phyloP scores from a whole-genome alignment of 768 basidiomycete genomes.

The Collybia sp. region DNA sequence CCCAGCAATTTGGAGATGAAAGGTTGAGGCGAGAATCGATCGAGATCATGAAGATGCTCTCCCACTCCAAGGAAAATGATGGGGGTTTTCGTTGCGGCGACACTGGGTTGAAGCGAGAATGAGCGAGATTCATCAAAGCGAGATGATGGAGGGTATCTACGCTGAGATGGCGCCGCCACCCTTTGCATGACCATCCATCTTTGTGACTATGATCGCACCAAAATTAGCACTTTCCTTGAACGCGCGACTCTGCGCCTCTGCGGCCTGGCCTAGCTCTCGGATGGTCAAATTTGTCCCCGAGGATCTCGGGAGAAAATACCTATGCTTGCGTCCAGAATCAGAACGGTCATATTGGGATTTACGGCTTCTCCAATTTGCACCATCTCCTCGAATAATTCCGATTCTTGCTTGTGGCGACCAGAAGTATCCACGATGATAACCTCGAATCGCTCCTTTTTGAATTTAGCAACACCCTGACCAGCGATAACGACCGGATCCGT shows the following conservation, averaged over 20 bases:
- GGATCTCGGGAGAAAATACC: constrained; percentile 33
- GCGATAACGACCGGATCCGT: constrained; percentile 97
- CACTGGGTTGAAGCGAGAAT: constrained; percentile 41
- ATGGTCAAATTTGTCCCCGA: background rate
- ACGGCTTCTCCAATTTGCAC: constrained; percentile 93
- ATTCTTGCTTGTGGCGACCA: constrained; percentile 95
- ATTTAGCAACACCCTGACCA: constrained; percentile 91
- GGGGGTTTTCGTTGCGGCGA: constrained; percentile 97
- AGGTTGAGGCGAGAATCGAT: constrained; percentile 92
- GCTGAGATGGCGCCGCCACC: constrained; percentile 99
- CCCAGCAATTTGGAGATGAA: constrained; percentile 97
- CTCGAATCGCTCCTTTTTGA: constrained; percentile 97
- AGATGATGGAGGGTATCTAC: constrained; percentile 48
- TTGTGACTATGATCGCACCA: constrained; percentile 98
- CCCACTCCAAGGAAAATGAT: constrained; percentile 99
- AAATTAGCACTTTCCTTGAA: constrained; percentile 99
- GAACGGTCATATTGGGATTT: constrained; percentile 92
- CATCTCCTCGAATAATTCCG: constrained; percentile 97
- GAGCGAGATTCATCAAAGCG: background rate
- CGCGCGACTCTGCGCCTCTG: constrained; percentile 91
- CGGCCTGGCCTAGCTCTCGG: constrained; percentile 77
- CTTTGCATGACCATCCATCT: constrained; percentile 99
- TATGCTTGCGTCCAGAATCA: constrained; percentile 96
- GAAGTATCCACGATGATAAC: constrained; percentile 99
- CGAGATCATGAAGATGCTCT: constrained; percentile 96